Evolutionary conservation across 2,329 filamentous ascomycete genomes (phyloP).

Genomic region (Exophiala viscosa): DNA sequence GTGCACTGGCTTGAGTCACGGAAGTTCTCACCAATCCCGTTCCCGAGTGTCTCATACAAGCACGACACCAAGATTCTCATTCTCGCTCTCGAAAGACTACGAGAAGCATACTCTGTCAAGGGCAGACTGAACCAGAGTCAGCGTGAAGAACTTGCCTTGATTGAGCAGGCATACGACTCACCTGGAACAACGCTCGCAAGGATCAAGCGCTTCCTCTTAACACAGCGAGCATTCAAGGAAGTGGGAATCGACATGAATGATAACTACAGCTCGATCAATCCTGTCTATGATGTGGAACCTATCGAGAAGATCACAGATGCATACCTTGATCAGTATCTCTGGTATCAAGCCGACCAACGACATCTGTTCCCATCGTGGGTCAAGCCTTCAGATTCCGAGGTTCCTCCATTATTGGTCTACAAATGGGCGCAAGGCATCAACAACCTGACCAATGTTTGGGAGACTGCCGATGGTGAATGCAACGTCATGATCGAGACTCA

Average conservation of each 20-base stretch:
- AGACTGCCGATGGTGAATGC: slow-evolving; percentile 87
- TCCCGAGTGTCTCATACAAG: slow-evolving; percentile 98
- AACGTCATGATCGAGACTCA: slow-evolving; percentile 99
- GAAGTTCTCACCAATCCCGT: slow-evolving; percentile 97
- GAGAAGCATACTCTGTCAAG: slow-evolving; percentile 97
- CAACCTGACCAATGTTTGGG: slow-evolving; percentile 93
- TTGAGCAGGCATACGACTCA: slow-evolving; percentile 97
- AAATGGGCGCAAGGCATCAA: slow-evolving; percentile 99
- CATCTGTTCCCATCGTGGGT: slow-evolving; percentile 98
- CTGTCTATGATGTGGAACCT: slow-evolving; percentile 96
- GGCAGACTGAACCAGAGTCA: slow-evolving; percentile 95
- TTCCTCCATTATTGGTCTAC: slow-evolving; percentile 88
- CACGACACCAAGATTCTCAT: slow-evolving; percentile 99
- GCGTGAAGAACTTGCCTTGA: slow-evolving; percentile 90
- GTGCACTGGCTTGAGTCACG: slow-evolving; percentile 98
- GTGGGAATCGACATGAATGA: slow-evolving; percentile 99
- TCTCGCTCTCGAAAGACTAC: slow-evolving; percentile 82
- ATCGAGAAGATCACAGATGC: slow-evolving; percentile 99
- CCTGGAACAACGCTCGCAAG: slow-evolving; percentile 91
- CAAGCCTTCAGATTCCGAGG: slow-evolving; percentile 97
- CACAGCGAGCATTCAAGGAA: slow-evolving; percentile 97
- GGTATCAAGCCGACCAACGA: slow-evolving; percentile 97
- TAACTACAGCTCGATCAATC: slow-evolving; percentile 98
- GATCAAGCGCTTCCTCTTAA: slow-evolving; percentile 96
- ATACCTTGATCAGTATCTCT: slow-evolving; percentile 96